Conservation (phyloP, 768 basidiomycete species). For the Gloeophyllum trabeum region DNA sequence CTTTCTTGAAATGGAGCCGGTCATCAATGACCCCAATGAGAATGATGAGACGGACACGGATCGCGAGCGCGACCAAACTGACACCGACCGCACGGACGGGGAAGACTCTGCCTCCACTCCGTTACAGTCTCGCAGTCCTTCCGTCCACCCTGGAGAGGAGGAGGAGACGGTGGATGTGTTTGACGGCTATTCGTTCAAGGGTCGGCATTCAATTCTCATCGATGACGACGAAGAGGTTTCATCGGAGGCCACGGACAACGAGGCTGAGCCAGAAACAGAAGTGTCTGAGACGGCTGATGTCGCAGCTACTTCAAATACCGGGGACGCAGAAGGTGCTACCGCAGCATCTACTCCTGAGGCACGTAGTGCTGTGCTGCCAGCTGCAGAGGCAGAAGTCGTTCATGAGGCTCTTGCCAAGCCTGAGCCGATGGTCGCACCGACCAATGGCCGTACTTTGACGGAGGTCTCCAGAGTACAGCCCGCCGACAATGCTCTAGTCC, state of each 20-base stretch:
- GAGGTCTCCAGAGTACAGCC: slow-evolving; percentile 6
- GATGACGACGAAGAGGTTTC: slow-evolving; percentile 56
- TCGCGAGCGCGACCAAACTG: slow-evolving; percentile 55
- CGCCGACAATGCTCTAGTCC: slow-evolving; percentile 5
- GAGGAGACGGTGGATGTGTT: slow-evolving; percentile 70
- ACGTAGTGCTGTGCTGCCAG: slow-evolving; percentile 25
- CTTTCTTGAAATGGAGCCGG: slow-evolving; percentile 92
- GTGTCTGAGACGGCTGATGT: slow-evolving; percentile 17
- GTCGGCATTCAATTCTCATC: slow-evolving; percentile 66
- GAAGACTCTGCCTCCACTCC: slow-evolving; percentile 73
- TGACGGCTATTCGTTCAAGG: slow-evolving; percentile 92
- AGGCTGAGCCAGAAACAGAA: slow-evolving; percentile 16
- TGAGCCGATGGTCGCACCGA: background rate
- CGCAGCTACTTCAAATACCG: slow-evolving; percentile 13
- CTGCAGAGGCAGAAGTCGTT: slow-evolving; percentile 5
- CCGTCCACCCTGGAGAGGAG: slow-evolving; percentile 31
- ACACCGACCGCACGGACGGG: slow-evolving; percentile 61
- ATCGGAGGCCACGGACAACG: slow-evolving; percentile 31
- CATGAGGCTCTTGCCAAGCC: slow-evolving; percentile 3
- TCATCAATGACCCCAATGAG: slow-evolving; percentile 69
- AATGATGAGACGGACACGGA: slow-evolving; percentile 51
- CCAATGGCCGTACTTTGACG: slow-evolving; percentile 13
- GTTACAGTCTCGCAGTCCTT: slow-evolving; percentile 70
- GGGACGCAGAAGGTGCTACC: slow-evolving; percentile 17
- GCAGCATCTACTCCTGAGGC: slow-evolving; percentile 78